Conservation (phyloP, 169 alveolate species). For the Besnoitia besnoiti region DNA sequence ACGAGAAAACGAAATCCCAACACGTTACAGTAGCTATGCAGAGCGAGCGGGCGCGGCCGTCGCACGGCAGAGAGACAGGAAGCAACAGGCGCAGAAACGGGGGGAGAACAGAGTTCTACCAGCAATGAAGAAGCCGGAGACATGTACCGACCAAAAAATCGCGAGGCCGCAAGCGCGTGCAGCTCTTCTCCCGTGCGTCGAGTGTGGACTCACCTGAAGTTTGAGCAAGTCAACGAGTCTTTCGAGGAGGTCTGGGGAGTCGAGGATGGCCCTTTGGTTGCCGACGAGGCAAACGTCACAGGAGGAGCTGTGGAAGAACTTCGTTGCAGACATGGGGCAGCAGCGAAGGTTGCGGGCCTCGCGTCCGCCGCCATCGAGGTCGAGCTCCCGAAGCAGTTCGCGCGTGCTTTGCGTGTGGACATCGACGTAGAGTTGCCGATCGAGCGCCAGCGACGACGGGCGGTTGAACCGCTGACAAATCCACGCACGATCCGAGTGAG, state of each 20-base stretch:
- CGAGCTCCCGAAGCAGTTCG: constrained; percentile 13
- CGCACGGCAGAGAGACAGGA: not conserved
- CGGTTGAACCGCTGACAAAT: not conserved
- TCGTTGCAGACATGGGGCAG: constrained; percentile 13
- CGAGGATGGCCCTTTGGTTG: constrained; percentile 6
- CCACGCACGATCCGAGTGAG: not conserved
- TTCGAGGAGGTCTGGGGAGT: constrained; percentile 1
- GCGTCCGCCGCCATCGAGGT: not conserved
- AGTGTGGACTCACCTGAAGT: not conserved
- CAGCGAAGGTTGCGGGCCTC: not conserved
- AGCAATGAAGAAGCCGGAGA: not conserved
- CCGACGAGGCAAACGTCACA: not conserved
- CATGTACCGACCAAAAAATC: not conserved
- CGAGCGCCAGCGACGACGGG: not conserved
- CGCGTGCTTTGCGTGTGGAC: constrained; percentile 8
- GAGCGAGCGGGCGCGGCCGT: not conserved
- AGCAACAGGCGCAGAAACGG: not conserved
- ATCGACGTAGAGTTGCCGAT: not conserved
- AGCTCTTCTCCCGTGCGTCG: not conserved
- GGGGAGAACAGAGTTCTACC: not conserved
- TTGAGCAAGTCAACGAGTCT: not conserved
- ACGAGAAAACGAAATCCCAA: not conserved
- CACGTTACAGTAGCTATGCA: not conserved
- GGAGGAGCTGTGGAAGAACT: constrained; percentile 2
- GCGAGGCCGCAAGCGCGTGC: no score